Base-by-base conservation (phyloP, 306 rosid species). In the Prunus mira region DNA sequence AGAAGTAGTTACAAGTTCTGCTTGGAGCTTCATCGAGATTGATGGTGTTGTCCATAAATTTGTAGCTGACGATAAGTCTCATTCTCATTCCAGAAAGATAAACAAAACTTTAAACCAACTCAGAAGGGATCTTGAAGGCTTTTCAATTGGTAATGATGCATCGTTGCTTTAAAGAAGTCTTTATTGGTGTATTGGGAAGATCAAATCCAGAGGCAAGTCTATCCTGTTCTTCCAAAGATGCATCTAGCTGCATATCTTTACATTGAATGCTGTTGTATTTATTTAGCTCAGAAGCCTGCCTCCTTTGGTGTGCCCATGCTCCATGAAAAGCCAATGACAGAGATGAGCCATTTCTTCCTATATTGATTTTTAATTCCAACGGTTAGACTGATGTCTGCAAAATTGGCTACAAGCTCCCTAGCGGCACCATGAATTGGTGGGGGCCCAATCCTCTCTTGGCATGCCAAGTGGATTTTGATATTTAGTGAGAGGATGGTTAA, bases 1-100 rank as follows among this genome's bases (percentile, higher is more conserved):
- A 52, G 78, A 60, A 20, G 89, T 87, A 46, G 12, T 12, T 9
- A 5, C 71, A 1, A 32, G 72, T 80, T 80, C 82, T 80, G 88
- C 72, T 76, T 89, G 82, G 80, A 84, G 92, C 79, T 90, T 86
- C 81, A 79, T 86, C 60, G 87, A 87, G 81, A 82, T 84, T 65
- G 79, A 77, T 75, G 84, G 32, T n/a, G 61, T 54, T 19, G 69
- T 86, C 19, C 87, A 87, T 76, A 81, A 83, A 68, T 89, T 86
- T 81, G 45, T 79, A 45, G 90, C 73, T 22, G 65, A 80, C 63
- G 83, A 80, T 52, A 84, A 76, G 71, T 72, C 77, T 78, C 73
- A 81, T 77, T 77, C 81, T 38, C 54, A 41, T 69, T 72, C 81
- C 3, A 57, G 74, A 68, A 80, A 77, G 54, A 78, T 85, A 19